Base-by-base conservation (phyloP, 2,329 filamentous ascomycete species). In the Aureobasidium vineae region DNA sequence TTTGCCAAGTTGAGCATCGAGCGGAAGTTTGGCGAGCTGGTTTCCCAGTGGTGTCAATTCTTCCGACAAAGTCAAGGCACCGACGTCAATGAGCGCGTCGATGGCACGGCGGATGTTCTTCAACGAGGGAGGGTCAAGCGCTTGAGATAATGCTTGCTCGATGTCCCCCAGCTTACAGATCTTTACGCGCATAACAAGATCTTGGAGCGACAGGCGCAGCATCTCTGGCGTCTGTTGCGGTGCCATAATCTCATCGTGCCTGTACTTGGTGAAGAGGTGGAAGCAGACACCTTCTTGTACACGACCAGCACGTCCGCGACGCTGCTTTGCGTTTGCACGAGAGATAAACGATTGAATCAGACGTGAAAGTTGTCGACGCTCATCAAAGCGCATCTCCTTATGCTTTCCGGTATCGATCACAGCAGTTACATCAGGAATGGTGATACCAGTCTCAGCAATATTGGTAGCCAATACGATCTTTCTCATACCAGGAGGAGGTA, bases 381-480 rank as follows among this genome's bases (percentile, higher is more conserved):
- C 95, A 74, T 99, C 94, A 72, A 96, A 98, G 33, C 94, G 82
- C 94, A 97, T 97, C 77, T 97, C 94, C 70, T 96, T 92, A 77
- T 98, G 94, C 77, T 97, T 98, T 66, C 95, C 95, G 0, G 92
- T 93, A 76, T 99, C 95, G 67, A 99, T 90, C 53, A 99, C 95
- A 72, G 93, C 97, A 0, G 95, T 98, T 36, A 99, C 91, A 75
- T 99, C 95, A 1, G 95, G 95, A 70, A 99, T 99, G 0, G 95
- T 99, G 74, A 99, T 97, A 80, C 95, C 95, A 0, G 95, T 99
- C 77, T 99, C 95, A 5, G 95, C 95, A 76, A 99, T 99, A 74
- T 99, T 99, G 16, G 95, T 99, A 1, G 95, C 93, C 65, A 99
- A 84, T 1, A 99, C 94, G 70, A 99, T 95, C 79, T 99, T 99